Conservation (phyloP, 2,329 filamentous ascomycete species). For the Phoma sp. region DNA sequence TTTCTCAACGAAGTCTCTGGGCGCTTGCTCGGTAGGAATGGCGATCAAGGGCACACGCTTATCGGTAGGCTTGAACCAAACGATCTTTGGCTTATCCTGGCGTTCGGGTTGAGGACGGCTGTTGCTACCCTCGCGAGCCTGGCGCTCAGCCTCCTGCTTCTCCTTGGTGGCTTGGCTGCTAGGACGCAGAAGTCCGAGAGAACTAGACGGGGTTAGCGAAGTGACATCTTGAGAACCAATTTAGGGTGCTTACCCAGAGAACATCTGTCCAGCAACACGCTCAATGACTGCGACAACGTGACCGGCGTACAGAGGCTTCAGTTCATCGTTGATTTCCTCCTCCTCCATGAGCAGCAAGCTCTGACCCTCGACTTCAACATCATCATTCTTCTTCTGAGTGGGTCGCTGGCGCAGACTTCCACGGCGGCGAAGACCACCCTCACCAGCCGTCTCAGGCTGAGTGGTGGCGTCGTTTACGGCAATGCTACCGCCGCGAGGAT, state of each 20-base stretch:
- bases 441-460: conserved; percentile 65
- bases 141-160: conserved; percentile 96
- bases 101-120: conserved; percentile 79
- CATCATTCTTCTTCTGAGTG: conserved; percentile 99
- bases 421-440: conserved; percentile 88
- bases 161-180: conserved; percentile 99
- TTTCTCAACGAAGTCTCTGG: conserved; percentile 96
- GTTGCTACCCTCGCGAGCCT: conserved; percentile 81
- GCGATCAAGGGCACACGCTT: conserved; percentile 98
- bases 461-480: conserved; percentile 68
- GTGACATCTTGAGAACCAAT: neutral
- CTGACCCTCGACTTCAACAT: conserved; percentile 98
- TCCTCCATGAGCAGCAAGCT: conserved; percentile 96
- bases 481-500: conserved; percentile 80
- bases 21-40: conserved; percentile 97
- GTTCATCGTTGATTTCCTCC: conserved; percentile 97
- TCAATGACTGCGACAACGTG: conserved; percentile 98
- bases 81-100: conserved; percentile 98
- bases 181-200: conserved; percentile 88
- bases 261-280: conserved; percentile 97
- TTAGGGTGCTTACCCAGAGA: conserved; percentile 67
- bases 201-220: conserved; percentile 56
- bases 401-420: conserved; percentile 95
- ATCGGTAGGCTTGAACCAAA: conserved; percentile 99
- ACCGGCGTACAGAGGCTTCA: conserved; percentile 95